phyloP scores from a whole-genome alignment of 2,329 filamentous ascomycete genomes.

The Catunica adiposa region DNA sequence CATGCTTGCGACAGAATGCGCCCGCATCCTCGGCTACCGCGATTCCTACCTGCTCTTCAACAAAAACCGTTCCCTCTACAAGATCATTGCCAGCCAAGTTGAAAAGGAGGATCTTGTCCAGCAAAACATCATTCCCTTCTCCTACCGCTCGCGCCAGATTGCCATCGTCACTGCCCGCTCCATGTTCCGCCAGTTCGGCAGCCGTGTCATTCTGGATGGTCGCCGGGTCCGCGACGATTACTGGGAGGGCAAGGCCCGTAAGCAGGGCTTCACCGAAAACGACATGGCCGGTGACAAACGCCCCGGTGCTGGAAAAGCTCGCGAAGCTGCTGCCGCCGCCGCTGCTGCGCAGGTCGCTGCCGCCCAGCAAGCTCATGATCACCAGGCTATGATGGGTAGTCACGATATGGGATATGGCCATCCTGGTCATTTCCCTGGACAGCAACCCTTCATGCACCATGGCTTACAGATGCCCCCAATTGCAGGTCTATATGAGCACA shows the following conservation, averaged over 20 bases:
- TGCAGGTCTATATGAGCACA: conserved; percentile 22
- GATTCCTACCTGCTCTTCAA: conserved; percentile 98
- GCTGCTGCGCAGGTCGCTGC: conserved; percentile 34
- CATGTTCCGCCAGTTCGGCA: conserved; percentile 98
- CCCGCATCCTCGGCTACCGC: conserved; percentile 78
- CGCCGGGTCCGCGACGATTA: conserved; percentile 91
- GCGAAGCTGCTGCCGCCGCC: conserved; percentile 43
- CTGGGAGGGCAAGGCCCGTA: conserved; percentile 92
- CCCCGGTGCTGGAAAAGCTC: conserved; percentile 74
- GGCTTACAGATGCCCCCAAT: conserved; percentile 50
- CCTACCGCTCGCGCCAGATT: conserved; percentile 94
- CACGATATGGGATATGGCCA: conserved; percentile 82
- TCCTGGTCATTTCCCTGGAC: conserved; percentile 47
- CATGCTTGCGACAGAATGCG: conserved; percentile 97
- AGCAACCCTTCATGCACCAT: conserved; percentile 53
- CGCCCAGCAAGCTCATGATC: conserved; percentile 5
- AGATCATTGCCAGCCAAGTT: conserved; percentile 89
- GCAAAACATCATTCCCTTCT: conserved; percentile 92
- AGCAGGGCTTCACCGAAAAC: conserved; percentile 95
- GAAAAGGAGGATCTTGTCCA: conserved; percentile 94
- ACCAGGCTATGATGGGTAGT: conserved; percentile 48
- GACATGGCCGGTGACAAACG: conserved; percentile 92
- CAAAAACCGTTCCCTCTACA: conserved; percentile 91
- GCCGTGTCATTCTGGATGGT: conserved; percentile 77
- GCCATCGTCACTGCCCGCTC: conserved; percentile 93